Base-by-base conservation (phyloP, 2,329 filamentous ascomycete genomes). In the Monilinia laxa region DNA sequence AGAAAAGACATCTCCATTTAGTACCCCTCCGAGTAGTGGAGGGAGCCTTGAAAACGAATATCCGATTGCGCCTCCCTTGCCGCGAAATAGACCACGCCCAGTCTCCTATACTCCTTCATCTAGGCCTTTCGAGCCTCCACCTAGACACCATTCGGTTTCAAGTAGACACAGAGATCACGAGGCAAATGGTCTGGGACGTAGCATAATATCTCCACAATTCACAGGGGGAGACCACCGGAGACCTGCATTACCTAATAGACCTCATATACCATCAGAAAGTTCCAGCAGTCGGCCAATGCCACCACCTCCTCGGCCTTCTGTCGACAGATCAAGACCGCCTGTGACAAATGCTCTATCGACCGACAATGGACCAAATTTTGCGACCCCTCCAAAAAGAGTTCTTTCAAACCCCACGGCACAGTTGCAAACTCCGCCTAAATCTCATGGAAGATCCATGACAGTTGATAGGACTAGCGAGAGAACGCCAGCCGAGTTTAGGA, bases 11-110 rank as follows among this genome's bases (percentile, higher is more conserved):
- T 97, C 94, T 0, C 93, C 94, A 0, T 97, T 97, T 75, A 93
- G 83, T 74, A 97, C 92, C 47, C 93, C 93, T 23, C 92, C 93
- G 0, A 88, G 87, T 71, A 94, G 90, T 75, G 85, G 86, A 5
- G 87, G 85, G 66, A 89, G 84, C 64, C 76, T 81, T 0, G 81
- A 83, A n/a, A 79, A 80, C n/a, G 79, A 80, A 9, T 82, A 82
- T 10, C 83, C 84, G 1, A 25, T 62, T 53, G 79, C 78, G 65
- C 80, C 84, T 55, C 83, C 80, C 23, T 80, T 77, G 9, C 79
- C 84, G 16, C 83, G 83, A 64, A 78, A 80, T 56, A 83, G 84
- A 40, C 85, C 84, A 2, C 78, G 77, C 12, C 75, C 85, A 35
- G 82, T 83, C 16, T 79, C 79, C 42, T 78, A 77, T 55, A 75